These are phyloP conservation scores for Aspergillus fijiensis DNA, from an alignment of 2,329 filamentous ascomycete genomes.

Conservation along the genomic window DNA sequence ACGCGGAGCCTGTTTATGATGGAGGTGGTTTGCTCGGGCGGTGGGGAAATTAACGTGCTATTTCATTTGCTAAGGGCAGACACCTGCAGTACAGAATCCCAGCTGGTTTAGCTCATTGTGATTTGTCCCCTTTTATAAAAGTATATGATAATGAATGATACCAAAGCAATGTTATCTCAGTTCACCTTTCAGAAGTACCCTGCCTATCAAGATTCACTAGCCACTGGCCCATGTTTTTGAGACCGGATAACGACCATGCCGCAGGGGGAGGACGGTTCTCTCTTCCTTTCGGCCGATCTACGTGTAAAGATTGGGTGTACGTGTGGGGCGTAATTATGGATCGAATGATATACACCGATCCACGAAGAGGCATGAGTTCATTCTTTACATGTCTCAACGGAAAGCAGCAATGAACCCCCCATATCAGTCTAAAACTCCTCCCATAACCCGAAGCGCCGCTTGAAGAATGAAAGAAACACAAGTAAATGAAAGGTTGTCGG, in stretches of 20 bases:
- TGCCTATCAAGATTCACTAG: too few relatives aligned
- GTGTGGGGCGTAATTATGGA: too few relatives aligned
- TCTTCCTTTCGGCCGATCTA: too few relatives aligned
- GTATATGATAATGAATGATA: conserved; percentile 6
- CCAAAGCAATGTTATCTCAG: background rate
- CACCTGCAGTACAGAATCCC: background rate
- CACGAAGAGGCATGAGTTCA: background rate
- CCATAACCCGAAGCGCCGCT: background rate
- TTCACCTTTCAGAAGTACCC: background rate
- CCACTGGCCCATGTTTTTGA: too few relatives aligned
- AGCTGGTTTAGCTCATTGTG: background rate
- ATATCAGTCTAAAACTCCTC: background rate
- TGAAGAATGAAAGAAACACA: background rate
- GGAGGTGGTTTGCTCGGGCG: background rate
- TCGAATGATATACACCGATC: background rate
- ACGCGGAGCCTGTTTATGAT: conserved; percentile 9
- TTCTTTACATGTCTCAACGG: background rate
- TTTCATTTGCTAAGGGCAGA: conserved; percentile 6
- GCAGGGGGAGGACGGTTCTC: too few relatives aligned
- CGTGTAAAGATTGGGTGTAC: too few relatives aligned
- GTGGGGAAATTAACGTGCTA: conserved; percentile 19
- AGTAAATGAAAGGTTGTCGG: background rate
- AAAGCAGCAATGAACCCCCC: background rate
- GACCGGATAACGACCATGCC: too few relatives aligned
- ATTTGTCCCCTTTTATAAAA: background rate